These are phyloP conservation scores for Candida khao-thaluensis DNA, from an alignment of 805 yeast species.

Conservation along the genomic window DNA sequence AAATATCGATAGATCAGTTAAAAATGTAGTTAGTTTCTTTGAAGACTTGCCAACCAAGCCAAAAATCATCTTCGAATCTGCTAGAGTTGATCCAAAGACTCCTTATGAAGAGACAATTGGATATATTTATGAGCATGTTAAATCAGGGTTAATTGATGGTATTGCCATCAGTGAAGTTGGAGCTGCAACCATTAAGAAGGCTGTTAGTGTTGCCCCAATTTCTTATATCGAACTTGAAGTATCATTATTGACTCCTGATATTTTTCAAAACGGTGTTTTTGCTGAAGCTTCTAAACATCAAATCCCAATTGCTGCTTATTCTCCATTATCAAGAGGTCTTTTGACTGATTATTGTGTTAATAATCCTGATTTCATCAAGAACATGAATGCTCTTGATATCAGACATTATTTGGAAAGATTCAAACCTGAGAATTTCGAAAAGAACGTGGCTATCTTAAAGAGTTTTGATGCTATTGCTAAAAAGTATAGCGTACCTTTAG, in stretches of 20 bases:
- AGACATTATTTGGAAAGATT: conserved; percentile 44
- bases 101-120: conserved; percentile 60
- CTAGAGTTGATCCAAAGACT: conserved; percentile 62
- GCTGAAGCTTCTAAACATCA: conserved; percentile 53
- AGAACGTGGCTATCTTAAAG: conserved; percentile 52
- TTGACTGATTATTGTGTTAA: conserved; percentile 61
- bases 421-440: conserved; percentile 49
- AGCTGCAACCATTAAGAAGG: conserved; percentile 58
- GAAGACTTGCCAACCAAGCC: conserved; percentile 26
- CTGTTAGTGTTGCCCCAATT: conserved; percentile 55
- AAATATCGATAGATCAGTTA: conserved; percentile 48
- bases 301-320: conserved; percentile 76
- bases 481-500: background rate
- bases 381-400: conserved; percentile 5
- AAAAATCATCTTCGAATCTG: conserved; percentile 57
- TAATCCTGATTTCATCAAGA: conserved; percentile 17
- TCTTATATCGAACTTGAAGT: conserved; percentile 76
- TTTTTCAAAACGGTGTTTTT: conserved; percentile 61
- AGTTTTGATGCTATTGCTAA: conserved; percentile 29
- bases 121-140: conserved; percentile 55
- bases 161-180: conserved; percentile 74
- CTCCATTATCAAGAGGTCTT: conserved; percentile 80
- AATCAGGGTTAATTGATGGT: conserved; percentile 65
- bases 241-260: conserved; percentile 66
- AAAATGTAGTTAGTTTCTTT: conserved; percentile 33